Evolutionary conservation across 2,329 filamentous ascomycete genomes (phyloP), one percentile per base, ranked within the genome.

Genomic region (Pyrenophora teres): DNA sequence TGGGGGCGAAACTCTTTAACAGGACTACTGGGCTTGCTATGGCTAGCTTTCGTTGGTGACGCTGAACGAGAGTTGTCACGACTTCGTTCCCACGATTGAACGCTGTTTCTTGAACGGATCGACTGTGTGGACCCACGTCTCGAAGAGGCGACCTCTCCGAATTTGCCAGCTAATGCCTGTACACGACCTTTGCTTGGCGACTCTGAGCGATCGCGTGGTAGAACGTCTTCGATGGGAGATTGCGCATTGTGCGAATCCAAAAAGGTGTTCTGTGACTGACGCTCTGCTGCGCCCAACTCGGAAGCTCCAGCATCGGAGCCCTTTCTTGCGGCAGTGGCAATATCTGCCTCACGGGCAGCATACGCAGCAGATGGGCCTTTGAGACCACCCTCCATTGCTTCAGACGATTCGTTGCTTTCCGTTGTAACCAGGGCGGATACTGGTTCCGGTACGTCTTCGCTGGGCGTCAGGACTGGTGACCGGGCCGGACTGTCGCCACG

Each of bases 401-500:
- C 61, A 30, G 64, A 48, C 19, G 71, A 65, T 21, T 67, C 59
- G 16, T 74, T 65, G 51, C 73, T 75, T 32, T 73, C 67, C 4
- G 75, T 68, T 7, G 76, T 71, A 21, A 84, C 19, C 73, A 74
- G 47, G 80, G 75, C 82, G 37, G 77, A 67, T 46, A 79, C 76
- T 30, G 77, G 77, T 37, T 74, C 76, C n/a, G 77, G 76, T 7
- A 77, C 56, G 15, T 75, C 69, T 44, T 71, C 74, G 16, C 72
- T 74, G 7, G 78, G 73, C 38, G 78, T 78, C 30, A 87, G 64
- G 18, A 77, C 75, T 3, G 84, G 83, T 27, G 78, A 81, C 40
- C 81, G 80, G n/a, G 83, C 84, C 27, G 85, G 84, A 50, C 83
- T 87, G 50, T 84, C 84, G 37, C 78, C 80, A 15, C 79, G 77